A percentile compares a stretch with the other conserved stretches of the same genome.
phyloP scores from a whole-genome alignment of 106 monocot species.

The Cymbidium sinense region DNA sequence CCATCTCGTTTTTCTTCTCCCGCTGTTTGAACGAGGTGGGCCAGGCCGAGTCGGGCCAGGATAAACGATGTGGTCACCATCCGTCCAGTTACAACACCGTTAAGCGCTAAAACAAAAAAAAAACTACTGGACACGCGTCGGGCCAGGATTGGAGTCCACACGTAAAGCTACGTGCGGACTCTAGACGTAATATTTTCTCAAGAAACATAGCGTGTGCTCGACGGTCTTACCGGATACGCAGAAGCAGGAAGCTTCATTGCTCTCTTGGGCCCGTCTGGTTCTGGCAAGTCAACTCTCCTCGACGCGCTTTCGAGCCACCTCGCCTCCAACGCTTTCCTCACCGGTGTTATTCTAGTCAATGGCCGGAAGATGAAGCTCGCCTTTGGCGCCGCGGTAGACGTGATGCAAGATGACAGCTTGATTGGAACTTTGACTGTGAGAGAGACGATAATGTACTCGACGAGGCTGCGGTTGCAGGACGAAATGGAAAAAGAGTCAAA shows the following conservation, averaged over 20 bases:
- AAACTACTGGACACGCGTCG: no score
- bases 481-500: slow-evolving; percentile 65
- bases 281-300: slow-evolving; percentile 68
- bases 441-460: slow-evolving; percentile 79
- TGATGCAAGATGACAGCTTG: slow-evolving; percentile 84
- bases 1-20: no score
- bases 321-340: slow-evolving; percentile 61
- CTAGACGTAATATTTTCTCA: no score
- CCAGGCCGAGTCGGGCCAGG: no score
- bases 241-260: slow-evolving; percentile 62
- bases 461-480: slow-evolving; percentile 61
- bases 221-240: slow-evolving; percentile 61
- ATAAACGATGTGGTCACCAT: no score
- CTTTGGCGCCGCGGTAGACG: slow-evolving; percentile 72
- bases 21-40: no score
- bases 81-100: no score
- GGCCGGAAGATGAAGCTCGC: slow-evolving; percentile 66
- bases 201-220: slow-evolving; percentile 43
- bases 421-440: slow-evolving; percentile 80
- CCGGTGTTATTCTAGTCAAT: slow-evolving; percentile 51
- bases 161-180: no score
- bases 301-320: slow-evolving; percentile 59
- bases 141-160: no score
- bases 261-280: slow-evolving; percentile 77
- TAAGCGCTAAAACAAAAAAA: no score